phyloP scores from a whole-genome alignment of 2,329 filamentous ascomycete species.

The Dryadomyces quercus-mongolicae region DNA sequence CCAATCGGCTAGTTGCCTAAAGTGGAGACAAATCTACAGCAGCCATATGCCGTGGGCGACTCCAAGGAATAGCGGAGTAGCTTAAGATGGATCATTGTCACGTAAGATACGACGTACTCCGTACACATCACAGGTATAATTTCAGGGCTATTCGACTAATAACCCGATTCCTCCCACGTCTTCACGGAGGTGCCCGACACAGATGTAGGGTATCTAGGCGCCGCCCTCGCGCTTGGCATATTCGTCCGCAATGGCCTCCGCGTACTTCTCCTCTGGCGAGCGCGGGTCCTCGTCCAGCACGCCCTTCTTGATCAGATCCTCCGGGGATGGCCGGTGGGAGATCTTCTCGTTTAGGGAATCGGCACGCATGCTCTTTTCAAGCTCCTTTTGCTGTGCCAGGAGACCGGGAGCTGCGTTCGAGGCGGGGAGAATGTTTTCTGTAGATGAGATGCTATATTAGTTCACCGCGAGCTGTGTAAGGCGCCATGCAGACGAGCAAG shows the following conservation, averaged over 20 bases:
- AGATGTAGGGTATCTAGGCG: slow-evolving; percentile 23
- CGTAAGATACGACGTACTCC: background rate
- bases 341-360: slow-evolving; percentile 83
- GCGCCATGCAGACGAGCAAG: background rate
- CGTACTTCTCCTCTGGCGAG: slow-evolving; percentile 42
- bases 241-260: slow-evolving; percentile 51
- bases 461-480: background rate
- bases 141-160: background rate
- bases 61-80: no score
- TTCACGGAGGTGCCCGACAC: background rate
- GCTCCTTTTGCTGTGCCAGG: slow-evolving; percentile 69
- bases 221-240: slow-evolving; percentile 52
- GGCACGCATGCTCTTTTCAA: slow-evolving; percentile 78
- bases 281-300: slow-evolving; percentile 61
- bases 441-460: background rate
- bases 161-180: no score
- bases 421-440: slow-evolving; percentile 78
- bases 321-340: slow-evolving; percentile 61
- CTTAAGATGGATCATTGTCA: background rate
- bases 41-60: no score
- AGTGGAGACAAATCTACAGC: background rate
- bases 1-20: background rate
- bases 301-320: slow-evolving; percentile 65
- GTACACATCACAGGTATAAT: background rate
- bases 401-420: slow-evolving; percentile 68